phyloP scores from a whole-genome alignment of 805 yeast genomes.

The Candida peoriensis region DNA sequence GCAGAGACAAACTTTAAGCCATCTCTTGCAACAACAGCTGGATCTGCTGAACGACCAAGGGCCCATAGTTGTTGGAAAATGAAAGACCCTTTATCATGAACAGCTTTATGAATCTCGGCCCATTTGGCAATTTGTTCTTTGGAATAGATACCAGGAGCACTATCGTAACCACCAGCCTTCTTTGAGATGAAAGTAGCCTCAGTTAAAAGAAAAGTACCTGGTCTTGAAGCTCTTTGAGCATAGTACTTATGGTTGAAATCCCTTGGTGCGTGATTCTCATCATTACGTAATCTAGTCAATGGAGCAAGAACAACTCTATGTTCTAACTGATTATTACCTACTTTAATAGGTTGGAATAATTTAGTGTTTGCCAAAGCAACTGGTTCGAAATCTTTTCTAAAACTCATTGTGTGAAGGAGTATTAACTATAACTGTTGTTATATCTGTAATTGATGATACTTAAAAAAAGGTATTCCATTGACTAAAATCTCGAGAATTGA shows the following conservation, averaged over 20 bases:
- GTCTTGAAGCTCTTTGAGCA: constrained; percentile 43
- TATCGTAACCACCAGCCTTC: constrained; percentile 31
- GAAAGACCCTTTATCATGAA: constrained; percentile 43
- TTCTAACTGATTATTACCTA: constrained; percentile 27
- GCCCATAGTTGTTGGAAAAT: constrained; percentile 45
- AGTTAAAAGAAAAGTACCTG: constrained; percentile 54
- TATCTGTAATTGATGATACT: no score
- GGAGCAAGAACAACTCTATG: constrained; percentile 45
- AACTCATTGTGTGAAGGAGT: constrained; percentile 4
- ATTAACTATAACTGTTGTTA: no score
- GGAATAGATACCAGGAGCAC: constrained; percentile 44
- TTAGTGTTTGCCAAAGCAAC: constrained; percentile 12
- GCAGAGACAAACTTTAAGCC: constrained; percentile 32
- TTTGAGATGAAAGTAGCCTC: constrained; percentile 48
- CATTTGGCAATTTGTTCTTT: constrained; percentile 42
- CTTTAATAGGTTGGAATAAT: constrained; percentile 33
- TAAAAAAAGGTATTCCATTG: no score
- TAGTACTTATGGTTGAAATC: constrained; percentile 48
- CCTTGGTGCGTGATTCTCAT: constrained; percentile 29
- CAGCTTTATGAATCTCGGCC: constrained; percentile 39
- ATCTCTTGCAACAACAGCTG: constrained; percentile 27
- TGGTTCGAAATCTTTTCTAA: constrained; percentile 3
- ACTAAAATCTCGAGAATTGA: no score
- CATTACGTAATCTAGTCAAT: constrained; percentile 39
- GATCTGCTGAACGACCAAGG: constrained; percentile 32